Percentiles rank a stretch among this genome's conserved stretches.
Evolutionary conservation across 2,329 filamentous ascomycete genomes (phyloP).

Genomic region (Diaporthe capsici): DNA sequence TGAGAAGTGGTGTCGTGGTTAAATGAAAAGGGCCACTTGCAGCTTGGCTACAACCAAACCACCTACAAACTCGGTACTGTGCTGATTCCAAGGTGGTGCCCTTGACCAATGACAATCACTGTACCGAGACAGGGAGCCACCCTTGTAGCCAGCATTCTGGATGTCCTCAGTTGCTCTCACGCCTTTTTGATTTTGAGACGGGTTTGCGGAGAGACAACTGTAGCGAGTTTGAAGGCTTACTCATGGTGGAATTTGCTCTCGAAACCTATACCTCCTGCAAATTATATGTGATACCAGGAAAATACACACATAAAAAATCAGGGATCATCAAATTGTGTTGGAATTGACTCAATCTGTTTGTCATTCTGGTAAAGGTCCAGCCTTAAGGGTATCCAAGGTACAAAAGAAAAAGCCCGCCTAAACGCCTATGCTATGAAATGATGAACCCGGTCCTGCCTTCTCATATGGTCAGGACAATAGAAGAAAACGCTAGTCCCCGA

Average conservation of each 20-base stretch:
- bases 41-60: constrained; percentile 19
- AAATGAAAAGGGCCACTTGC: constrained; percentile 16
- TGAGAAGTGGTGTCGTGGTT: neutral
- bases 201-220: too few species aligned
- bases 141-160: neutral
- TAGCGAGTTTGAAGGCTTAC: neutral
- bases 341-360: neutral
- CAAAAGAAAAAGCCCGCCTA: neutral
- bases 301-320: neutral
- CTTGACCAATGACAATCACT: neutral
- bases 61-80: neutral
- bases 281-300: neutral
- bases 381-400: constrained; percentile 20
- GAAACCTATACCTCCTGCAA: neutral
- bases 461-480: too few species aligned
- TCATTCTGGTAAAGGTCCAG: constrained; percentile 5
- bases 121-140: neutral
- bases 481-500: neutral
- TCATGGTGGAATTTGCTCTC: neutral
- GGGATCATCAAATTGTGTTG: too few species aligned
- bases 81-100: neutral
- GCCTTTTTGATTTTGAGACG: neutral
- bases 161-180: too few species aligned
- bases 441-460: neutral
- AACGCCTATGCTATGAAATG: neutral